These are phyloP conservation scores for Amaranthus cruentus DNA, from an alignment of 148 eudicot genomes.

Conservation along the genomic window DNA sequence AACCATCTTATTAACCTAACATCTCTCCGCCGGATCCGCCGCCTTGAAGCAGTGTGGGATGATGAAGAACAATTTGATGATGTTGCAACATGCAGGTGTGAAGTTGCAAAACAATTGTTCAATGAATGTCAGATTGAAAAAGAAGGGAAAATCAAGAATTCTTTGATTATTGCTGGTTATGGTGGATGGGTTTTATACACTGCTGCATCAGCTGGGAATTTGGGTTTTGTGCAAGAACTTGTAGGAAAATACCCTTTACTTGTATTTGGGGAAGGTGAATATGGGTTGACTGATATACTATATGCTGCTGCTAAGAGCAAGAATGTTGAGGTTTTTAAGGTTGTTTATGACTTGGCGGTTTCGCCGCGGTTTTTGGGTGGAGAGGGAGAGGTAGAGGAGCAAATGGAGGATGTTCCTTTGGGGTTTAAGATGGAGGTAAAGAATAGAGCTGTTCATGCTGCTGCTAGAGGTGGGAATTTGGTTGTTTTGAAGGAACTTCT, in stretches of 20 bases:
- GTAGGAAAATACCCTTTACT: slow-evolving; percentile 61
- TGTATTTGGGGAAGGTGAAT: slow-evolving; percentile 96
- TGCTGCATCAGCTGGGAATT: slow-evolving; percentile 89
- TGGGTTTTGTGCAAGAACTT: slow-evolving; percentile 54
- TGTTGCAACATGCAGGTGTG: slow-evolving; percentile 67
- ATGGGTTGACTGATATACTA: slow-evolving; percentile 80
- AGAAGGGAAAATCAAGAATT: slow-evolving; percentile 30
- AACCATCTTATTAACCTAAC: slow-evolving; percentile 81
- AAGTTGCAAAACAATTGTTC: slow-evolving; percentile 56
- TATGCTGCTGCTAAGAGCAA: slow-evolving; percentile 90
- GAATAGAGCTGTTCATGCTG: slow-evolving; percentile 86
- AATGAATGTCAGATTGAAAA: slow-evolving; percentile 46
- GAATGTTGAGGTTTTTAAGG: slow-evolving; percentile 62
- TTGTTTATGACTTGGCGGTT: slow-evolving; percentile 54
- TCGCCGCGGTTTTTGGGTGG: slow-evolving; percentile 63
- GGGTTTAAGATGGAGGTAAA: slow-evolving; percentile 73
- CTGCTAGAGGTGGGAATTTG: slow-evolving; percentile 93
- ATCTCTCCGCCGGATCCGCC: slow-evolving; percentile 84
- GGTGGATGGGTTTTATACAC: slow-evolving; percentile 97
- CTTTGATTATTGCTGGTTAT: slow-evolving; percentile 64
- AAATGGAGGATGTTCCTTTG: slow-evolving; percentile 41
- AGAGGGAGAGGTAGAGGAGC: slow-evolving; percentile 35
- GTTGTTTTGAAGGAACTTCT: slow-evolving; percentile 60
- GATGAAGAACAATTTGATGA: slow-evolving; percentile 66
- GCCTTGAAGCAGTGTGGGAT: slow-evolving; percentile 93